These are phyloP conservation scores for Pseudogymnoascus sp. DNA, from an alignment of 2,329 filamentous ascomycete species.

Conservation along the genomic window DNA sequence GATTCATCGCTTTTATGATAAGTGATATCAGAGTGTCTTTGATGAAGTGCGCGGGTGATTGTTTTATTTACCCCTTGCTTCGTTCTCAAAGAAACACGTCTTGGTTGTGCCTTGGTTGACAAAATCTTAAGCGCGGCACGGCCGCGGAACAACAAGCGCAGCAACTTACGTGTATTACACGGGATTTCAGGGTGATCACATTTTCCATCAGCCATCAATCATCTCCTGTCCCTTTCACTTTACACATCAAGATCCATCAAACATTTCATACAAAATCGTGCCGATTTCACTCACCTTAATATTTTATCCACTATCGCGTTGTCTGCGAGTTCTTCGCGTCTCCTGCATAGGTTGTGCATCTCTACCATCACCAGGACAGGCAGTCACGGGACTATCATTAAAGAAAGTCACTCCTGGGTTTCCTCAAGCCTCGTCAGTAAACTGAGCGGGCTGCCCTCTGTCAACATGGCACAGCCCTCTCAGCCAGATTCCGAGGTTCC, in stretches of 20 bases:
- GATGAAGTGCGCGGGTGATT: background rate
- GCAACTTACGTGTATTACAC: constrained; percentile 8
- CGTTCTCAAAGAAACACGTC: background rate
- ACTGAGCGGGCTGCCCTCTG: background rate
- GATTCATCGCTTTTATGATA: background rate
- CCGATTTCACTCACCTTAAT: background rate
- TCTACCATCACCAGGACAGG: background rate
- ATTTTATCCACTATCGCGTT: constrained; percentile 1
- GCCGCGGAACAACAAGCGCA: constrained; percentile 4
- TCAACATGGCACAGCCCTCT: constrained; percentile 4
- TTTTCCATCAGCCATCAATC: constrained; percentile 6
- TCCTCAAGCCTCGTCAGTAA: background rate
- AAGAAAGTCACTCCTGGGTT: background rate
- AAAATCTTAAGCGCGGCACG: constrained; percentile 6
- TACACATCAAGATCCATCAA: background rate
- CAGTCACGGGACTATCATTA: constrained; percentile 2
- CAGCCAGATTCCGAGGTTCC: background rate
- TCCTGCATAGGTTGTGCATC: background rate
- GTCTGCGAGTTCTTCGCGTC: background rate
- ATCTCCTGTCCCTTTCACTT: background rate
- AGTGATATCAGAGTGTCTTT: background rate
- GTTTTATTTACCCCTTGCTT: background rate
- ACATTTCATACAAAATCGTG: background rate
- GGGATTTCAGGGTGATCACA: background rate
- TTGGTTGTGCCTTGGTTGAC: background rate